Conservation (phyloP, 352 stramenopile genomes). For the Hyaloperonospora brassicae region DNA sequence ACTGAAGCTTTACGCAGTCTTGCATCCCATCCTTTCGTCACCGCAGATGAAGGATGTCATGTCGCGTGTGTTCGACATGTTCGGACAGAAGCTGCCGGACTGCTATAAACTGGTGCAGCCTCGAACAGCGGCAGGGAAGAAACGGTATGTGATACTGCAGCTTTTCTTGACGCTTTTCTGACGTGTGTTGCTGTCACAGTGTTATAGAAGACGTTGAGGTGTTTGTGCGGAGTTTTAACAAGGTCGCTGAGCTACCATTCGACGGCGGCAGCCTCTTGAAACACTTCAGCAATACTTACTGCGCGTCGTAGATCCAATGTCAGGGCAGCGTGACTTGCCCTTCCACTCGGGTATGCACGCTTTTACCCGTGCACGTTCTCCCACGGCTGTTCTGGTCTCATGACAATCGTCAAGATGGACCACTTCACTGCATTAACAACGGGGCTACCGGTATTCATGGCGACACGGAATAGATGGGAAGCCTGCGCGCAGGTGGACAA, state of each 20-base stretch:
- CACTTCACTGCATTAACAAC: no score
- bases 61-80: constrained; percentile 85
- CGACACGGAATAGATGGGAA: constrained; percentile 14
- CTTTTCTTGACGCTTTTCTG: constrained; percentile 2
- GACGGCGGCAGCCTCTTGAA: constrained; percentile 49
- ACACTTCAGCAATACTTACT: constrained; percentile 57
- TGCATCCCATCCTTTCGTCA: constrained; percentile 87
- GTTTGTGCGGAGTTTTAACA: constrained; percentile 68
- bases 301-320: constrained; percentile 24
- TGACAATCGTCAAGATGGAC: no score
- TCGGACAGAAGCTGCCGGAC: constrained; percentile 80
- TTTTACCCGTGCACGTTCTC: neutral
- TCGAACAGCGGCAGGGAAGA: constrained; percentile 59
- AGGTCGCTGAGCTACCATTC: constrained; percentile 61
- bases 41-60: constrained; percentile 95
- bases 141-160: constrained; percentile 28
- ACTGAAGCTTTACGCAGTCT: constrained; percentile 92
- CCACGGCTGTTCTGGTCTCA: neutral
- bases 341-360: neutral
- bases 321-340: constrained; percentile 18
- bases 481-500: constrained; percentile 11
- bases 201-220: constrained; percentile 65
- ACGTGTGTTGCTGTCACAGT: constrained; percentile 20
- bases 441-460: neutral
- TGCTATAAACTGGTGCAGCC: constrained; percentile 84